Conservation (phyloP, 2,329 filamentous ascomycete genomes). For the Aschersonia sp. region DNA sequence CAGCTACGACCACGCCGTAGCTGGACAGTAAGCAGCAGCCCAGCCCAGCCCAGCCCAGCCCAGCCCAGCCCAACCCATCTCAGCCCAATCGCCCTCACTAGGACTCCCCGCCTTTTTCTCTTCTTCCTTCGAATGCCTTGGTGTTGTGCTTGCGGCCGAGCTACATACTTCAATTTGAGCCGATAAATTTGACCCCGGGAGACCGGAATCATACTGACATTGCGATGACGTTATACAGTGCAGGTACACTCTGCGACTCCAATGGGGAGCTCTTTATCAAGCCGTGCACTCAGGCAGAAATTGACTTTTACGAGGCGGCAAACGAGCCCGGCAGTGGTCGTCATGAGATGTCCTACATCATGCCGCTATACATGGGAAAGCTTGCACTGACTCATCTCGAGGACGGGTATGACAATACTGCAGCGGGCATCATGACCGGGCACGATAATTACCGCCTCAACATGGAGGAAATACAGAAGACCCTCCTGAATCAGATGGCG, state of each 20-base stretch:
- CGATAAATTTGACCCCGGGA: background rate
- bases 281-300: slow-evolving; percentile 74
- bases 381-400: slow-evolving; percentile 49
- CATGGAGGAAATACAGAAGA: slow-evolving; percentile 18
- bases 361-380: slow-evolving; percentile 75
- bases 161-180: too few species aligned
- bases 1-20: slow-evolving; percentile 62
- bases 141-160: background rate
- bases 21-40: slow-evolving; percentile 57
- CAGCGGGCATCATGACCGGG: too few species aligned
- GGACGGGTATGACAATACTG: slow-evolving; percentile 13
- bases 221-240: slow-evolving; percentile 34
- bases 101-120: background rate
- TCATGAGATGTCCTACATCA: slow-evolving; percentile 60
- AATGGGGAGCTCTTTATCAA: slow-evolving; percentile 85
- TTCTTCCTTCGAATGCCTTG: background rate
- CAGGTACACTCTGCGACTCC: slow-evolving; percentile 74
- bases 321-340: slow-evolving; percentile 32
- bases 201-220: background rate
- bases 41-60: slow-evolving; percentile 6
- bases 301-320: slow-evolving; percentile 77
- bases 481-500: slow-evolving; percentile 18
- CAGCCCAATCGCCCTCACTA: too few species aligned
- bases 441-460: slow-evolving; percentile 2
- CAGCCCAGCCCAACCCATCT: slow-evolving; percentile 4